Evolutionary conservation across 176 grass and related monocot genomes (phyloP).

Genomic region (Carex littledalei): DNA sequence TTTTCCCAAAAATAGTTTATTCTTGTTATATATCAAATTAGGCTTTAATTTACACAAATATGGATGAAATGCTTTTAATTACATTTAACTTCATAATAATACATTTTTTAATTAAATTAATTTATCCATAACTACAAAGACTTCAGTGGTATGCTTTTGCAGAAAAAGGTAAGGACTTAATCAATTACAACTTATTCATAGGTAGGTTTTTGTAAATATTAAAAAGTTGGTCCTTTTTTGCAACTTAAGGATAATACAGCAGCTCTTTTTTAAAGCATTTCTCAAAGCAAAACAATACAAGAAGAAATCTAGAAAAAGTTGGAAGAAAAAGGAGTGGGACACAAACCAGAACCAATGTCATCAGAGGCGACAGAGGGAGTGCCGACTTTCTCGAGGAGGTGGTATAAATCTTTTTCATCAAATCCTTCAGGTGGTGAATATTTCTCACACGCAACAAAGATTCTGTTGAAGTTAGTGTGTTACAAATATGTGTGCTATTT

Average conservation of each 20-base stretch:
- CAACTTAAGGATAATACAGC: background rate
- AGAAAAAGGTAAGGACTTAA: background rate
- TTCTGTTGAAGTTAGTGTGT: slow-evolving; percentile 39
- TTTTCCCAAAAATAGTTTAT: background rate
- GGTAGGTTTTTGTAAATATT: background rate
- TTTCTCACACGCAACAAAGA: slow-evolving; percentile 90
- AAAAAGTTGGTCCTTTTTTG: background rate
- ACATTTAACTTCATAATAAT: background rate
- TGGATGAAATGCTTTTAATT: background rate
- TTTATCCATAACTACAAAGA: background rate
- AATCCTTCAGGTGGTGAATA: slow-evolving; percentile 86
- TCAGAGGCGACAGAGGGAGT: slow-evolving; percentile 52
- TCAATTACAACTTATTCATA: background rate
- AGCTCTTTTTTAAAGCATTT: background rate
- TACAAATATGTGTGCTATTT: background rate
- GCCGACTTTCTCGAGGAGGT: slow-evolving; percentile 80
- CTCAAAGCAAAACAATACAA: background rate
- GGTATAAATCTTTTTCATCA: slow-evolving; percentile 74
- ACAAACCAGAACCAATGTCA: slow-evolving; percentile 17
- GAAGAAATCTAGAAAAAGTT: background rate
- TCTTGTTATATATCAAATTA: background rate
- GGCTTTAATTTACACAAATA: background rate
- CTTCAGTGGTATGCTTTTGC: background rate
- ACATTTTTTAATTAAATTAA: background rate
- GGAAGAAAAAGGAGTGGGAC: background rate